phyloP scores from a whole-genome alignment of 2,329 filamentous ascomycete species.

The Neonectria punicea region DNA sequence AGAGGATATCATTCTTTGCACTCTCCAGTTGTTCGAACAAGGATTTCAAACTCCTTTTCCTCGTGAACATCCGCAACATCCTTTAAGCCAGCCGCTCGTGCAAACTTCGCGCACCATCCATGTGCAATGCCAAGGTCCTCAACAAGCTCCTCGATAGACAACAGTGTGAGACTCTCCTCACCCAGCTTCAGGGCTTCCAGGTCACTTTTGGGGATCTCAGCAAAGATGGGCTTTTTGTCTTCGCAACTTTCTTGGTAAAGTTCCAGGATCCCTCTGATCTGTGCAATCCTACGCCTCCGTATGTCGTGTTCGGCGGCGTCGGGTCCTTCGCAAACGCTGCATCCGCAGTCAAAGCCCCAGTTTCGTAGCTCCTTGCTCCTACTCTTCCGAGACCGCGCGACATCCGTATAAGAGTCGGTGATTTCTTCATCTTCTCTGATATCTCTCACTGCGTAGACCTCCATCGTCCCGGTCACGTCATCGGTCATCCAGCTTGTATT shows the following conservation, averaged over 20 bases:
- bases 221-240: conserved; percentile 15
- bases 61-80: conserved; percentile 15
- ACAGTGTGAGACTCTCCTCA: conserved; percentile 9
- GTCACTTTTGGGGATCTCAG: conserved; percentile 14
- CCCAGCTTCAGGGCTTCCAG: conserved; percentile 19
- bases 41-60: conserved; percentile 23
- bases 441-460: conserved; percentile 23
- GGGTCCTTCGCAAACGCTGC: conserved; percentile 13
- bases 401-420: conserved; percentile 23
- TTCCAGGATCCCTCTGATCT: conserved; percentile 19
- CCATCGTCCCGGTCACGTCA: conserved; percentile 18
- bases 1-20: not conserved
- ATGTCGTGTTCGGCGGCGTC: conserved; percentile 15
- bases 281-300: conserved; percentile 11
- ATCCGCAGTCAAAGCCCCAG: conserved; percentile 23
- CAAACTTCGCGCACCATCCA: conserved; percentile 23
- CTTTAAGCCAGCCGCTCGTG: conserved; percentile 1
- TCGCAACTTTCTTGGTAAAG: conserved; percentile 13
- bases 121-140: conserved; percentile 18
- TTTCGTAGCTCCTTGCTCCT: conserved; percentile 17
- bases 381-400: conserved; percentile 16
- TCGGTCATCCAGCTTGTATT: conserved; percentile 24
- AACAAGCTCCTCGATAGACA: conserved; percentile 11
- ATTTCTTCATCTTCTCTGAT: conserved; percentile 25
- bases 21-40: conserved; percentile 22